A percentile compares a stretch with the other conserved stretches of the same genome.
phyloP scores from a whole-genome alignment of 257 asterid genomes.

The Parsonsia alboflavescens region DNA sequence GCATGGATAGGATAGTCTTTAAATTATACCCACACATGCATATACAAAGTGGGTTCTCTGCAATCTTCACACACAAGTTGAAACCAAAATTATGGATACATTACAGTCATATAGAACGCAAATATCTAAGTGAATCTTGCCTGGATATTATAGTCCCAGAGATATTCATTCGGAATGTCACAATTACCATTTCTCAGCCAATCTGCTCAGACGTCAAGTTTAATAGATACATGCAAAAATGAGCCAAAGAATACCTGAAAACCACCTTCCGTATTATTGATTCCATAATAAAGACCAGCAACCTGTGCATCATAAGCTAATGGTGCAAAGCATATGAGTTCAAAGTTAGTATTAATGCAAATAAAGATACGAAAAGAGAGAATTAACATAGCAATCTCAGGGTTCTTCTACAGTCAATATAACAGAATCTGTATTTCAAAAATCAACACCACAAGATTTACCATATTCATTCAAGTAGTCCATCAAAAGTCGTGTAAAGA shows the following conservation, averaged over 20 bases:
- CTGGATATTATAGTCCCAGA: background rate
- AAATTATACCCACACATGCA: background rate
- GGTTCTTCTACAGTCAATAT: background rate
- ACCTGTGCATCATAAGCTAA: conserved; percentile 96
- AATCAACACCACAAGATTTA: conserved; percentile 28
- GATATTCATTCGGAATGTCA: background rate
- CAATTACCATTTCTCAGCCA: background rate
- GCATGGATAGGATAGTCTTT: background rate
- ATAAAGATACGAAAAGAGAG: conserved; percentile 11
- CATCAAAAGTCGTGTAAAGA: conserved; percentile 83
- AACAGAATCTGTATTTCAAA: conserved; percentile 2
- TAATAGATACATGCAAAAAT: conserved; percentile 1
- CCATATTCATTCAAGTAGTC: conserved; percentile 97
- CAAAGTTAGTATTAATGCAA: conserved; percentile 7
- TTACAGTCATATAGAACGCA: background rate
- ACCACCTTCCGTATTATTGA: conserved; percentile 59
- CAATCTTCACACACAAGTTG: background rate
- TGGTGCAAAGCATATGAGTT: conserved; percentile 23
- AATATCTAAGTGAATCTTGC: background rate
- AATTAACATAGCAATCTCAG: conserved; percentile 1
- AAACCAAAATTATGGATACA: background rate
- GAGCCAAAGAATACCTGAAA: conserved; percentile 63
- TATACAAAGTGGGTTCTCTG: background rate
- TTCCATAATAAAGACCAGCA: conserved; percentile 88
- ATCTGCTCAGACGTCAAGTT: background rate